Evolutionary conservation across 2,329 filamentous ascomycete genomes (phyloP), one percentile per base, ranked within the genome.

Genomic region (Aspergillus pseudonomiae): DNA sequence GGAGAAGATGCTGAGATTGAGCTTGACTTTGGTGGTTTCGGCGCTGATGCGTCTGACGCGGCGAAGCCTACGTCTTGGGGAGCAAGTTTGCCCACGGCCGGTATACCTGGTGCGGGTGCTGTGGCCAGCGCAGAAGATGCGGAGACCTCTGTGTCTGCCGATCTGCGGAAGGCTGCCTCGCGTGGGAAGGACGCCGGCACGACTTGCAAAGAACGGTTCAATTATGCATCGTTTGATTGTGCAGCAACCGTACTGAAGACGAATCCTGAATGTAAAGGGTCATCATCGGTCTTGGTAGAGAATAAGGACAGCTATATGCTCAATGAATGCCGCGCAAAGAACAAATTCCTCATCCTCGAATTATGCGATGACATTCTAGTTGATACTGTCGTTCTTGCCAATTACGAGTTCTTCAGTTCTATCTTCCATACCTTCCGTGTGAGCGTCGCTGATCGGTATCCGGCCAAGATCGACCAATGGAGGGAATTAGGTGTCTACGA

Each of bases 221-320:
- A 96, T 60, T 99, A 96, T 79, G 93, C 95, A 7, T 98, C 94
- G 0, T 98, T 98, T 73, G 95, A 99, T 77, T 96, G 93, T 65
- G 95, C 95, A 12, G 95, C 95, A 14, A 97, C 93, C 0, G 88
- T 98, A 32, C 83, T 97, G 65, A 98, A 98, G 81, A 92, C 92
- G 2, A 96, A 96, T 73, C 84, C 87, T 4, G 90, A 94, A 66
- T 91, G 92, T 61, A 96, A 95, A 77, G 96, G 95, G 66, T 85
- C 93, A 19, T 96, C 93, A 63, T 90, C 94, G 16, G 90, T 99
- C 16, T 80, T 99, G 48, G 89, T 96, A 48, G 95, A 99, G 81
- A 97, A 97, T 80, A 98, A 98, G 80, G 95, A 99, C 79, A 94
- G 92, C 68, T 99, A 99, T 78, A 97, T 99, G 93, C 85, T 98